Evolutionary conservation across 805 yeast genomes (phyloP), one percentile per base, ranked within the genome.

Genomic region (Sungouiella thailandica): DNA sequence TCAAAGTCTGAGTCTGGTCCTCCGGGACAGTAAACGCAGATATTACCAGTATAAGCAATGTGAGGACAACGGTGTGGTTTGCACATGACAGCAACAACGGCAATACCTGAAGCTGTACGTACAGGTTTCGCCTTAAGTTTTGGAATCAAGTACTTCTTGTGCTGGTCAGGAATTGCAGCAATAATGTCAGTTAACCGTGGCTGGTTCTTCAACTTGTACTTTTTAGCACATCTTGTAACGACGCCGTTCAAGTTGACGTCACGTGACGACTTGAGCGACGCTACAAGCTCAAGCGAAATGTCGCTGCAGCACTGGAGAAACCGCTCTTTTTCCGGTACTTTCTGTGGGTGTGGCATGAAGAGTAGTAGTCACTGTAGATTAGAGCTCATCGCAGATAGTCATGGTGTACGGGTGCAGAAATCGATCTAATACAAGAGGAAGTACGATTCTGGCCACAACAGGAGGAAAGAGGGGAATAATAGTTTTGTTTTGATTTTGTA

Each of bases 31-130:
- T 84, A 93, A 9, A 93, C 98, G 68, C 98, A 93, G 42, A 93
- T 93, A 55, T 93, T 93, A 41, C 98, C 98, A 0, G 98, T 93
- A 58, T 93, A 93, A 14, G 98, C 97, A 50, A 93, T 93, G 60
- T 93, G 98, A 17, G 98, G 98, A 62, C 98, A 93, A 65, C 98
- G 74, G 60, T 93, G 98, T 2, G 98, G 98, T 60, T 93, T 93
- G 67, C 97, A 89, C 97, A 93, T 93, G 20, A 93, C 97, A 0
- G 98, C 98, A 28, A 93, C 97, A 14, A 93, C 98, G 7, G 98
- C 98, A 39, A 93, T 95, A 50, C 98, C 98, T 8, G 95, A 84
- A 0, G 98, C 98, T 0, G 98, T 93, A 60, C 98, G 75, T 28
- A 93, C 97, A 0, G 98, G 98, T 59, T 93, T 93, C n/a, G 98